phyloP scores from a whole-genome alignment of 257 asterid genomes.

The Solanum pimpinellifolium region DNA sequence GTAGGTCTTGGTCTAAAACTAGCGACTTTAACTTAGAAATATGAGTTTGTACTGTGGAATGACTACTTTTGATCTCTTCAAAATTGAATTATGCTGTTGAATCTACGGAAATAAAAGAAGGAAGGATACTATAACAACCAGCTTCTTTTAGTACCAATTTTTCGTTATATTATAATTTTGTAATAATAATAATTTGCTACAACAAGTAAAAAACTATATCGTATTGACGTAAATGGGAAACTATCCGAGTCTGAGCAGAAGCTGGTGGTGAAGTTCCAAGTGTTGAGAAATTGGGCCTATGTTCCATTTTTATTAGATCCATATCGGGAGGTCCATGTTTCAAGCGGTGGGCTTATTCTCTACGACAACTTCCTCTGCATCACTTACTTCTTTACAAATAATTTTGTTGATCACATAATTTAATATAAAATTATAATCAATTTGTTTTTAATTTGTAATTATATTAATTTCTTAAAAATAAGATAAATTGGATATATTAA shows the following conservation, averaged over 20 bases:
- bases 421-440: too few relatives aligned
- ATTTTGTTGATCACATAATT: too few relatives aligned
- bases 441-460: too few relatives aligned
- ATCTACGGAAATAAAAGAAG: background rate
- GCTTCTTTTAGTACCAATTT: too few relatives aligned
- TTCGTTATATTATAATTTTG: too few relatives aligned
- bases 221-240: background rate
- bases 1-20: background rate
- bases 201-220: too few relatives aligned
- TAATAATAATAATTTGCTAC: too few relatives aligned
- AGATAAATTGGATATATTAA: accelerated
- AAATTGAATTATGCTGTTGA: background rate
- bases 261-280: background rate
- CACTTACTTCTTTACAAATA: background rate
- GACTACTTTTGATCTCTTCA: background rate
- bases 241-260: background rate
- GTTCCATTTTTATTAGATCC: background rate
- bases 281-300: background rate
- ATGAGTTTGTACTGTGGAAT: background rate
- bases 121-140: too few relatives aligned
- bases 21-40: background rate
- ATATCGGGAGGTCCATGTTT: background rate
- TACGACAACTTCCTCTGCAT: background rate
- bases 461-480: too few relatives aligned
- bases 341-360: background rate